These are phyloP conservation scores for Microbotryomycetes sp. DNA, from an alignment of 1,284 basidiomycete genomes.

Conservation along the genomic window DNA sequence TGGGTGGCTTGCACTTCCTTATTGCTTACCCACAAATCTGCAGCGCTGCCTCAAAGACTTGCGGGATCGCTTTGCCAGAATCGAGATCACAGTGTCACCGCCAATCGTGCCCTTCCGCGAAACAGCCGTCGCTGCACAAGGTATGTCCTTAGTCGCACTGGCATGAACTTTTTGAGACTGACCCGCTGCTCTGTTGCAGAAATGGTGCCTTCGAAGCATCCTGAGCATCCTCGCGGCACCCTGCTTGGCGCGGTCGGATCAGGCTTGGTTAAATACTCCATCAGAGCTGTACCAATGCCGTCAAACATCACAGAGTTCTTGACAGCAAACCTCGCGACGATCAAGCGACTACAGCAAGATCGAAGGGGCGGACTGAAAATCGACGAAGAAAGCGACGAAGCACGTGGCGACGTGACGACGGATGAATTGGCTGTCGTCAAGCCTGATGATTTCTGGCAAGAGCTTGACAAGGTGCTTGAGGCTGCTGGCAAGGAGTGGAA, in stretches of 20 bases:
- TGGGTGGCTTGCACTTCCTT: neutral
- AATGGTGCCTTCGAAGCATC: slow-evolving; percentile 78
- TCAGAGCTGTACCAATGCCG: slow-evolving; percentile 78
- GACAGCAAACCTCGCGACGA: slow-evolving; percentile 30
- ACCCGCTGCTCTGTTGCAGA: slow-evolving; percentile 48
- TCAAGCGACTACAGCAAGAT: slow-evolving; percentile 31
- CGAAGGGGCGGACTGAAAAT: slow-evolving; percentile 26
- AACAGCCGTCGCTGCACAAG: slow-evolving; percentile 73
- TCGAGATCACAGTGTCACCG: slow-evolving; percentile 86
- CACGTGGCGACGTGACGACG: slow-evolving; percentile 43
- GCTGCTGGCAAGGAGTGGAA: slow-evolving; percentile 75
- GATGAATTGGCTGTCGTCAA: slow-evolving; percentile 53
- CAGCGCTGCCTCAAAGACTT: slow-evolving; percentile 93
- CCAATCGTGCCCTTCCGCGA: slow-evolving; percentile 98
- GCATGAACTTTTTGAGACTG: slow-evolving; percentile 13
- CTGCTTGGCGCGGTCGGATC: slow-evolving; percentile 63
- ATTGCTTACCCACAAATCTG: no score
- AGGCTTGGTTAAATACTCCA: slow-evolving; percentile 70
- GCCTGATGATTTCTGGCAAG: slow-evolving; percentile 73
- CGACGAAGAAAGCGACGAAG: slow-evolving; percentile 41
- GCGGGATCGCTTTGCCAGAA: slow-evolving; percentile 85
- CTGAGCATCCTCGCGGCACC: slow-evolving; percentile 68
- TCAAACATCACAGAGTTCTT: slow-evolving; percentile 57
- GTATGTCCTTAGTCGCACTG: slow-evolving; percentile 45
- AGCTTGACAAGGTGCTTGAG: slow-evolving; percentile 59